Evolutionary conservation across 352 stramenopile species (phyloP).

Genomic region (Globisporangium radiosum): DNA sequence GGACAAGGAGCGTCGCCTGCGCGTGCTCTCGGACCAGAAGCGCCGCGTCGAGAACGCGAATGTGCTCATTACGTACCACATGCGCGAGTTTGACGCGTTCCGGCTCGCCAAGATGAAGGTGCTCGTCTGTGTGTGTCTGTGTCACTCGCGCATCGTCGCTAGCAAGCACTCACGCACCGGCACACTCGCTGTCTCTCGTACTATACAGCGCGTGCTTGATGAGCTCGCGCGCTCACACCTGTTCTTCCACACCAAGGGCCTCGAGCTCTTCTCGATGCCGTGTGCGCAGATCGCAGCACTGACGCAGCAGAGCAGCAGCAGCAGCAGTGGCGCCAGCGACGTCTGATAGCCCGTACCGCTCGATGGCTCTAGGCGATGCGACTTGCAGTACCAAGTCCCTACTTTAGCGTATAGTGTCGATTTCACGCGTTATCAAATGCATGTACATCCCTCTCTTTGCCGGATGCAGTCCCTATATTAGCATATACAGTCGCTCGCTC

Average conservation of each 20-base stretch:
- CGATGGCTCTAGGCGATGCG: too few relatives aligned
- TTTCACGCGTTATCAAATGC: too few relatives aligned
- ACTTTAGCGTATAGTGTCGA: too few relatives aligned
- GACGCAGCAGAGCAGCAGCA: too few relatives aligned
- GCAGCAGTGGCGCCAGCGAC: too few relatives aligned
- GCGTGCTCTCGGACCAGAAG: slow-evolving; percentile 79
- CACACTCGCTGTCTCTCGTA: slow-evolving; percentile 10
- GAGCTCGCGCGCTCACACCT: slow-evolving; percentile 67
- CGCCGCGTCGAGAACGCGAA: slow-evolving; percentile 82
- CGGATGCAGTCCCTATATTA: too few relatives aligned
- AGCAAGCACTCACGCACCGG: slow-evolving; percentile 33
- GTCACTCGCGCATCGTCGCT: not conserved
- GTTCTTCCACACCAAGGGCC: slow-evolving; percentile 71
- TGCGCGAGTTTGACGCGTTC: slow-evolving; percentile 66
- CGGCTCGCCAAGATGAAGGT: slow-evolving; percentile 80
- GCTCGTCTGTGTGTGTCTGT: not conserved
- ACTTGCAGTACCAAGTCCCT: too few relatives aligned
- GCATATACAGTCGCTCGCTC: too few relatives aligned
- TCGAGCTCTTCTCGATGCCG: slow-evolving; percentile 58
- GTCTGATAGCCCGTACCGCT: too few relatives aligned
- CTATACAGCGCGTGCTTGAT: slow-evolving; percentile 14
- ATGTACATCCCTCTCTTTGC: too few relatives aligned
- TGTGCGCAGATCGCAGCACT: slow-evolving; percentile 30
- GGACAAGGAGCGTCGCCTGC: slow-evolving; percentile 77
- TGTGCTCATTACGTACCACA: slow-evolving; percentile 59